Evolutionary conservation across 371 early-diverging fungal genomes (phyloP).

Genomic region (Mortierella sp.): DNA sequence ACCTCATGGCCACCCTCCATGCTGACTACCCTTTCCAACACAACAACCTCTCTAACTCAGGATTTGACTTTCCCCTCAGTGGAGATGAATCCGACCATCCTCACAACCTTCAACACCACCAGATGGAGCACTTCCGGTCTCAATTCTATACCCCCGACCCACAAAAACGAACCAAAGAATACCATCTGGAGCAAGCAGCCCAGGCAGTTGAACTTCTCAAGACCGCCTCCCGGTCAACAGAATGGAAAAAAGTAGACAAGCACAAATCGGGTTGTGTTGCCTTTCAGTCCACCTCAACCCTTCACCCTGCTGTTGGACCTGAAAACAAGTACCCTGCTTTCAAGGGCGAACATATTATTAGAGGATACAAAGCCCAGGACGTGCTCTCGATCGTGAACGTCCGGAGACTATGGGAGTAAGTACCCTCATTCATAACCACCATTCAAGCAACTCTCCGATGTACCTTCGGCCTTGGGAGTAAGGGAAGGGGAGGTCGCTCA

Average conservation of each 20-base stretch:
- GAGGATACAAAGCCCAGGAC: constrained; percentile 71
- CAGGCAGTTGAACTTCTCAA: constrained; percentile 46
- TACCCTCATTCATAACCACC: constrained; percentile 1
- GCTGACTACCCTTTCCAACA: too few relatives aligned
- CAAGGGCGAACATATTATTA: constrained; percentile 70
- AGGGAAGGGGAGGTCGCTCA: too few relatives aligned
- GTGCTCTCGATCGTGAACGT: constrained; percentile 72
- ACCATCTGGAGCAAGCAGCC: constrained; percentile 36
- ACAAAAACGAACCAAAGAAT: constrained; percentile 38
- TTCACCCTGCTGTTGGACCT: constrained; percentile 22
- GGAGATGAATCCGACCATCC: constrained; percentile 46
- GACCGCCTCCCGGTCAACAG: constrained; percentile 18
- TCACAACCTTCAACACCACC: constrained; percentile 7
- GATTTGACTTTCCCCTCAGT: constrained; percentile 35
- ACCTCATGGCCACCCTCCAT: too few relatives aligned
- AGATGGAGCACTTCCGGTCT: constrained; percentile 37
- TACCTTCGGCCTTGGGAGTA: neutral
- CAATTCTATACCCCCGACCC: constrained; percentile 51
- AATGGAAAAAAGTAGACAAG: constrained; percentile 74
- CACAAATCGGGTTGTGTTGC: constrained; percentile 72
- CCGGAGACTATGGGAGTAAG: constrained; percentile 70
- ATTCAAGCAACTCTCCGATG: too few relatives aligned
- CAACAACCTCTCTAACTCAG: constrained; percentile 9
- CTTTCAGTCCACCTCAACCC: constrained; percentile 59
- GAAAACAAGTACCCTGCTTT: constrained; percentile 63